These are phyloP conservation scores for Fusarium nematophilum DNA, from an alignment of 2,329 filamentous ascomycete genomes.

Conservation along the genomic window DNA sequence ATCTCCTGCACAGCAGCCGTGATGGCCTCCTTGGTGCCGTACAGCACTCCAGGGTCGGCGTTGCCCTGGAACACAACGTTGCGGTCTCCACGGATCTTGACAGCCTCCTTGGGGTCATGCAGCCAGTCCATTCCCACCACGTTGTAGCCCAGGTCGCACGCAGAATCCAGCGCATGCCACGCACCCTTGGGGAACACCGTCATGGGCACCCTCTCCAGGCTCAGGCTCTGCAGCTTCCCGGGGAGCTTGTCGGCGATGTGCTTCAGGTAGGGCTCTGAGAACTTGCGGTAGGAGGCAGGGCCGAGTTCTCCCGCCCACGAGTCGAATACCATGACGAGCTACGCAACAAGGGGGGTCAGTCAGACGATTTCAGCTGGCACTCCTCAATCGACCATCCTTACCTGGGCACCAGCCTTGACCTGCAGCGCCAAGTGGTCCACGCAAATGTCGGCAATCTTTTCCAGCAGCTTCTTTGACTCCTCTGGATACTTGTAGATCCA, in stretches of 20 bases:
- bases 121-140: conserved; percentile 97
- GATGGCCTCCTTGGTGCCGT: conserved; percentile 85
- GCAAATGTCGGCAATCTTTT: conserved; percentile 94
- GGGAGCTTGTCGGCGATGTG: conserved; percentile 88
- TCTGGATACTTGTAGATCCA: conserved; percentile 94
- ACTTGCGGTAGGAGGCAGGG: conserved; percentile 83
- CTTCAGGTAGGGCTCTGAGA: conserved; percentile 86
- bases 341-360: conserved; percentile 8
- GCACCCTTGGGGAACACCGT: conserved; percentile 98
- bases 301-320: conserved; percentile 97
- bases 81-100: conserved; percentile 80
- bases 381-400: conserved; percentile 47
- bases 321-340: conserved; percentile 96
- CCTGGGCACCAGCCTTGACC: conserved; percentile 92
- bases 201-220: conserved; percentile 88
- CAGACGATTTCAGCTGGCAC: neutral
- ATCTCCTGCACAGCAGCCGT: conserved; percentile 85
- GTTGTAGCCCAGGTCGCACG: conserved; percentile 90
- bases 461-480: conserved; percentile 82
- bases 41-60: conserved; percentile 92
- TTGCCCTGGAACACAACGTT: conserved; percentile 89
- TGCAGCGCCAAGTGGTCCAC: conserved; percentile 94
- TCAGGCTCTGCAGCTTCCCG: conserved; percentile 76
- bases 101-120: conserved; percentile 86
- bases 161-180: conserved; percentile 90